A percentile compares a stretch with the other conserved stretches of the same genome.
Conservation (phyloP, 495 filamentous ascomycete species). For the Clavariopsis aquatica region DNA sequence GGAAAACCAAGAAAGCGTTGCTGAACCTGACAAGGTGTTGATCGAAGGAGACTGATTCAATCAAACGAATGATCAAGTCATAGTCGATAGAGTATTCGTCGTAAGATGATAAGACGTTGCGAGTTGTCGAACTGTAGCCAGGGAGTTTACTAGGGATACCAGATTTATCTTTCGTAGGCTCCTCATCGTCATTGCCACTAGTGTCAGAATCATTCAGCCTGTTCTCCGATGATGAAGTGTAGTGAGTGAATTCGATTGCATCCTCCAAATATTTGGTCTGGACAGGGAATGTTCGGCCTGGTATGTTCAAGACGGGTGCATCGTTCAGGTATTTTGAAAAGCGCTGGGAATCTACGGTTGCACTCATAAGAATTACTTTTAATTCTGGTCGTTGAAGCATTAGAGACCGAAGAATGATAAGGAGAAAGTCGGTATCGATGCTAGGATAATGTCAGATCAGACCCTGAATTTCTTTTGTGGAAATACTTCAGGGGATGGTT, state of each 20-base stretch:
- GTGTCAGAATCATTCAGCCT: conserved; percentile 30
- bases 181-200: conserved; percentile 58
- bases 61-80: conserved; percentile 72
- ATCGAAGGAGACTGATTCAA: conserved; percentile 69
- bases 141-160: conserved; percentile 52
- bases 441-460: conserved; percentile 41
- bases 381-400: conserved; percentile 70
- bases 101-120: conserved; percentile 68
- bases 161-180: conserved; percentile 25
- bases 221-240: conserved; percentile 11
- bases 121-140: conserved; percentile 72
- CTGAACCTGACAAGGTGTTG: conserved; percentile 68
- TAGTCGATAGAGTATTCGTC: conserved; percentile 88
- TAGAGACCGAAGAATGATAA: conserved; percentile 84
- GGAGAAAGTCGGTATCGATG: conserved; percentile 92
- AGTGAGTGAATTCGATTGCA: conserved; percentile 72
- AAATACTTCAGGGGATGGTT: too few relatives aligned
- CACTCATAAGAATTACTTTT: conserved; percentile 91
- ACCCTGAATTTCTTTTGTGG: too few relatives aligned
- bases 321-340: conserved; percentile 85
- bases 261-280: conserved; percentile 86
- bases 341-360: conserved; percentile 85
- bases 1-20: conserved; percentile 89
- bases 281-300: conserved; percentile 91
- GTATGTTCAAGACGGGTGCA: conserved; percentile 83